A percentile compares a stretch with the other conserved stretches of the same genome.
These are phyloP conservation scores for Hanseniaspora pseudoguilliermondii DNA, from an alignment of 805 yeast species.

Conservation along the genomic window DNA sequence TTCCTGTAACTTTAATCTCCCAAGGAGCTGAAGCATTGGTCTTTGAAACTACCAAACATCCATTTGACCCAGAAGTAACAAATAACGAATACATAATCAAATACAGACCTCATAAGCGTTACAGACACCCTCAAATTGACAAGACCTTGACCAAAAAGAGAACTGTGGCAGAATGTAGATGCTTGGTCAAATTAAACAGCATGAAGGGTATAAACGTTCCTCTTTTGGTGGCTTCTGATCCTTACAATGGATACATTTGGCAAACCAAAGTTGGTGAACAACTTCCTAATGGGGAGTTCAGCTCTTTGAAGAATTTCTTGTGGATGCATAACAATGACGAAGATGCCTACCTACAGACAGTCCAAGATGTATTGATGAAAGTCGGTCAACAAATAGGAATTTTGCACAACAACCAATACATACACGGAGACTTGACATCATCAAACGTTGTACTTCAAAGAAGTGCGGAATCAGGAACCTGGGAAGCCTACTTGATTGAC, in stretches of 20 bases:
- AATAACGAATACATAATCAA: conserved; percentile 48
- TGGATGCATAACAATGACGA: conserved; percentile 39
- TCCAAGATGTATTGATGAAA: conserved; percentile 32
- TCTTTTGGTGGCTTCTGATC: conserved; percentile 59
- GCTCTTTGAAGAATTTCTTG: conserved; percentile 59
- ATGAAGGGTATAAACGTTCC: conserved; percentile 55
- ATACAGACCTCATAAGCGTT: conserved; percentile 80
- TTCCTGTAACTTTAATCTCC: conserved; percentile 46
- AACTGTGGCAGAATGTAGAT: conserved; percentile 72
- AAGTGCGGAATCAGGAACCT: conserved; percentile 15
- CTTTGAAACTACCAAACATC: conserved; percentile 50
- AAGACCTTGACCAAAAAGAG: conserved; percentile 61
- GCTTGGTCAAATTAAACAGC: conserved; percentile 43
- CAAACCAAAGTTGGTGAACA: conserved; percentile 64
- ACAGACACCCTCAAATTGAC: conserved; percentile 78
- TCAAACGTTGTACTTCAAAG: conserved; percentile 61
- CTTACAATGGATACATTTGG: conserved; percentile 69
- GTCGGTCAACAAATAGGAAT: conserved; percentile 61
- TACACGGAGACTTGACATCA: conserved; percentile 90
- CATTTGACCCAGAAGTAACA: conserved; percentile 37
- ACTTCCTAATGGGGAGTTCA: conserved; percentile 38
- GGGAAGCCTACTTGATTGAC: conserved; percentile 61
- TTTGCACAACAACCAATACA: conserved; percentile 62
- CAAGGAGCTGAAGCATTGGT: conserved; percentile 91
- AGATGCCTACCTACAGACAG: conserved; percentile 21